A percentile compares a stretch with the other conserved stretches of the same genome.
These are phyloP conservation scores for Teunomyces lycoperdinae DNA, from an alignment of 805 yeast species.

Conservation along the genomic window DNA sequence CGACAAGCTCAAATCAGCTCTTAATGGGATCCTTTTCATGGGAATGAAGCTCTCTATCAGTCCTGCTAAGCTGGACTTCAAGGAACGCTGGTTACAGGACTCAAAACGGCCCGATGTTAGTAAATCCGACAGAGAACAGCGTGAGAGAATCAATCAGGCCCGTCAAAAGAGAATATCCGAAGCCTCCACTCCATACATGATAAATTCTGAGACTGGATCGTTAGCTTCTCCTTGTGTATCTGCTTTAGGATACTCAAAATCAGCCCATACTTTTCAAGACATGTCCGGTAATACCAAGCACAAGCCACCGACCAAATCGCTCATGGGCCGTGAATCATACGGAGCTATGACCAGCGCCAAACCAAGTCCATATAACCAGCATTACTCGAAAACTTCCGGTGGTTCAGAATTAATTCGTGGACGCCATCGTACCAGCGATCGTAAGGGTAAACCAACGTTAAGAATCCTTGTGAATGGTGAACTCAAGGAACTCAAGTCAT, in stretches of 20 bases:
- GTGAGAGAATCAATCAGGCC: constrained; percentile 30
- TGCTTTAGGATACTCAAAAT: constrained; percentile 27
- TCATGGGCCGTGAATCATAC: constrained; percentile 35
- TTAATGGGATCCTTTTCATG: constrained; percentile 73
- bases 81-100: constrained; percentile 47
- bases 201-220: constrained; percentile 21
- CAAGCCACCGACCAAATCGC: constrained; percentile 26
- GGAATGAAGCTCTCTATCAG: constrained; percentile 64
- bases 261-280: constrained; percentile 33
- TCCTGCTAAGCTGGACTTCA: constrained; percentile 58
- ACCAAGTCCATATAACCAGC: constrained; percentile 17
- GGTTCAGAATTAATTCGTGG: constrained; percentile 50
- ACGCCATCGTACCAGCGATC: constrained; percentile 52
- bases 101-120: constrained; percentile 37
- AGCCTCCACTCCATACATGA: constrained; percentile 23
- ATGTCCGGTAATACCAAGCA: constrained; percentile 34
- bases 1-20: constrained; percentile 49
- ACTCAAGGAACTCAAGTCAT: constrained; percentile 53
- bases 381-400: constrained; percentile 31
- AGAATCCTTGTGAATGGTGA: constrained; percentile 61
- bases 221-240: constrained; percentile 10
- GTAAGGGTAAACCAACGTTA: constrained; percentile 59
- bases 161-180: constrained; percentile 45
- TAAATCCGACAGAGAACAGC: constrained; percentile 21
- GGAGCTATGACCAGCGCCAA: constrained; percentile 33